Evolutionary conservation across 495 filamentous ascomycete genomes (phyloP), one percentile per base, ranked within the genome.

Genomic region (Xanthoparmelia taractica): DNA sequence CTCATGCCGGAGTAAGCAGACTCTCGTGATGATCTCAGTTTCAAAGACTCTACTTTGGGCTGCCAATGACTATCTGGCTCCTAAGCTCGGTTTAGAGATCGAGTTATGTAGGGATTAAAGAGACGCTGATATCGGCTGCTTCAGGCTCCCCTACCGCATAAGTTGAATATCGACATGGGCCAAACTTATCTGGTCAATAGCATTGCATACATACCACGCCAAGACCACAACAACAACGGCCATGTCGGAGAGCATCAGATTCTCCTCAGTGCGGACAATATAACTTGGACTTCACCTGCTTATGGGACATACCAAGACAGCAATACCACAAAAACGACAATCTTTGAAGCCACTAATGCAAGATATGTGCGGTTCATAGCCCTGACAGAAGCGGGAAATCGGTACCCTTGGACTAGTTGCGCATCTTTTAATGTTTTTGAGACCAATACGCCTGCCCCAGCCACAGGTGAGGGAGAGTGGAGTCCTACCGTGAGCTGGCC

Each of bases 261-360:
- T 23, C 33, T 50, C 20, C 25, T 61, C 18, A 68, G 79, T 68
- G 60, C 57, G 0, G 75, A 84, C 54, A 71, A 71, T 13, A 61
- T 60, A 8, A 73, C 50, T 23, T 81, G 73, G 73, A 29, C 4
- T 34, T 69, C 40, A 12, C 57, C 61, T 10, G 77, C 79, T 2
- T 74, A 73, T 59, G 81, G 79, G 15, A 77, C 74, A 10, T 84
- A 77, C 71, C 59, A 72, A 13, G 73, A 75, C 17, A 73, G 73
- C 34, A 71, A 71, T 6, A 73, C 74, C 10, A 69, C 69, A 45
- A 77, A 78, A 63, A 69, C 76, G 18, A 71, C 74, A 20, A 75
- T 73, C 41, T 80, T 78, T 55, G 68, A 75, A 4, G 72, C 74
- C 15, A 66, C 56, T 4, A 61, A 66, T 5, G 76, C 76, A 7